Evolutionary conservation across 306 rosid species (phyloP).

Genomic region (Myrica gale): DNA sequence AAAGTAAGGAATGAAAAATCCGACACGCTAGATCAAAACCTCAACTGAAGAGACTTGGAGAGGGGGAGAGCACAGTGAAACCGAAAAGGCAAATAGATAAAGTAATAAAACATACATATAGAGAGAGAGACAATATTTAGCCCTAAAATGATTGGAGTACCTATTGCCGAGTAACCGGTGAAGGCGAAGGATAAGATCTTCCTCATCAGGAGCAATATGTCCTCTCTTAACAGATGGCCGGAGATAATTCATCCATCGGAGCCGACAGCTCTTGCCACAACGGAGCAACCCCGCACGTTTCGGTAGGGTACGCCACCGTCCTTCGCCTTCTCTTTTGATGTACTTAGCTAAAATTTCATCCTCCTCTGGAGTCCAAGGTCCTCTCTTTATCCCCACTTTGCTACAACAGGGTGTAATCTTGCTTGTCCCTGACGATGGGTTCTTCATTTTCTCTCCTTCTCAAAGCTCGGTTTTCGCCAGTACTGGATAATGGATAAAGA

Average conservation of each 20-base stretch:
- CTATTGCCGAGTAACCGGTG: conserved; percentile 91
- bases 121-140: no score
- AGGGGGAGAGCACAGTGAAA: neutral
- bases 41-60: neutral
- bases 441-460: conserved; percentile 20
- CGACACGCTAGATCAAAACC: no score
- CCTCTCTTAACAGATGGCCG: conserved; percentile 88
- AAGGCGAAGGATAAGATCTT: conserved; percentile 91
- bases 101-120: no score
- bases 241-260: conserved; percentile 93
- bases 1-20: neutral
- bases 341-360: conserved; percentile 49
- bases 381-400: conserved; percentile 71
- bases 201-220: conserved; percentile 83
- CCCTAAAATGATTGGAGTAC: conserved; percentile 19
- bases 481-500: neutral
- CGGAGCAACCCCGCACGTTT: conserved; percentile 71
- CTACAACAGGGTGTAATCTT: conserved; percentile 45
- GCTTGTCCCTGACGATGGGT: conserved; percentile 6
- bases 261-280: conserved; percentile 90
- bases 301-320: conserved; percentile 79
- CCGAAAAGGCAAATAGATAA: no score
- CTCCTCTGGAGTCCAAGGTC: conserved; percentile 85
- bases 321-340: conserved; percentile 72
- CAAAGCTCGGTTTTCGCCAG: neutral